Evolutionary conservation across 805 yeast genomes (phyloP).

Genomic region (Saccharomycopsis sp.): DNA sequence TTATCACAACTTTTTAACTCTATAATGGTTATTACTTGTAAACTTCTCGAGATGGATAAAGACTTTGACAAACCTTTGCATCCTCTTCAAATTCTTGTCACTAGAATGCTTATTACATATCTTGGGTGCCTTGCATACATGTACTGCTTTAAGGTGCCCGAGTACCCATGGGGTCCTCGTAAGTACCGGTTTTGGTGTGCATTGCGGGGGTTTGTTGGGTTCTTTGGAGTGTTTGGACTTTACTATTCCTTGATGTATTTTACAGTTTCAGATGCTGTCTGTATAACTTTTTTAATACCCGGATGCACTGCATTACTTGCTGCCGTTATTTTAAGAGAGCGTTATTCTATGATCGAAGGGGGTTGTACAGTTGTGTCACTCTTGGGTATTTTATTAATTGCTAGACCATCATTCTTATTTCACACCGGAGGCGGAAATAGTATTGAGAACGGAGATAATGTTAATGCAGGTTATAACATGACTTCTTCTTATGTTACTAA

Average conservation of each 20-base stretch:
- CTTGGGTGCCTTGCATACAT: slow-evolving; percentile 51
- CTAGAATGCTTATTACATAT: slow-evolving; percentile 71
- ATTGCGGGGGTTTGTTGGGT: slow-evolving; percentile 67
- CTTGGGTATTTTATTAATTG: slow-evolving; percentile 71
- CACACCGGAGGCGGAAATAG: slow-evolving; percentile 29
- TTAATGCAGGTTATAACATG: not conserved
- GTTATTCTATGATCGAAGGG: slow-evolving; percentile 60
- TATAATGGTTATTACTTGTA: slow-evolving; percentile 68
- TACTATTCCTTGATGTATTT: slow-evolving; percentile 70
- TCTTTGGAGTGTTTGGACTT: slow-evolving; percentile 72
- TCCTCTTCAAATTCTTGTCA: slow-evolving; percentile 72
- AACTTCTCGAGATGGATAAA: slow-evolving; percentile 61
- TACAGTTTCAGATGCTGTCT: slow-evolving; percentile 74
- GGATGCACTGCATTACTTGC: slow-evolving; percentile 71
- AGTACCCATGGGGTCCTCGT: slow-evolving; percentile 66
- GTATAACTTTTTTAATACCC: slow-evolving; percentile 74
- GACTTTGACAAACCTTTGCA: slow-evolving; percentile 54
- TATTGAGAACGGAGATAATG: slow-evolving; percentile 24
- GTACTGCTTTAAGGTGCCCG: slow-evolving; percentile 43
- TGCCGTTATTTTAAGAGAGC: slow-evolving; percentile 57
- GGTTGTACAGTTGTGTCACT: slow-evolving; percentile 63
- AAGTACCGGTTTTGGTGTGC: slow-evolving; percentile 47
- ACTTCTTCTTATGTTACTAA: slow-evolving; percentile 23
- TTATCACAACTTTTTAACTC: slow-evolving; percentile 69
- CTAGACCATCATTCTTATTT: slow-evolving; percentile 71